phyloP scores from a whole-genome alignment of 306 rosid genomes.

The Acacia melanoxylon region DNA sequence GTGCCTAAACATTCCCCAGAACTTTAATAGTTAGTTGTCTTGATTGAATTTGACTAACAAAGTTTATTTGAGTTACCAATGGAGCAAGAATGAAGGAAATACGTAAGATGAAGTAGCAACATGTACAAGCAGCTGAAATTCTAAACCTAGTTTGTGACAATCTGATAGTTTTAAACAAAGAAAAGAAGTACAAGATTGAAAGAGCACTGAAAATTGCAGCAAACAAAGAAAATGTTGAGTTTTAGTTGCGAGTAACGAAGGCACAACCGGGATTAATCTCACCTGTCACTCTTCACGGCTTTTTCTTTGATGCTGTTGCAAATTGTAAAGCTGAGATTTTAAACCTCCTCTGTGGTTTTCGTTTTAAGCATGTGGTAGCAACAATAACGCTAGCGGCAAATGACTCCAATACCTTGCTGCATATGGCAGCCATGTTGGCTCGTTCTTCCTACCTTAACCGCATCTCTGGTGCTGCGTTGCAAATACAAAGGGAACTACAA shows the following conservation, averaged over 20 bases:
- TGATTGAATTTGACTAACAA: background rate
- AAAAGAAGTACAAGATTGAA: background rate
- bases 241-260: background rate
- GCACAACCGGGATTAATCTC: background rate
- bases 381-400: fast-evolving
- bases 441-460: too few species aligned
- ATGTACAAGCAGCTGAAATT: background rate
- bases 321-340: background rate
- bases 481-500: too few species aligned
- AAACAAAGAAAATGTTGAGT: too few species aligned
- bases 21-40: background rate
- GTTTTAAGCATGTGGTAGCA: background rate
- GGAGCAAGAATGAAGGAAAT: background rate
- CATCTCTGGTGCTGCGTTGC: too few species aligned
- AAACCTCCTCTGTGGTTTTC: background rate
- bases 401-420: background rate
- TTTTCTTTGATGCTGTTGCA: background rate
- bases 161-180: background rate
- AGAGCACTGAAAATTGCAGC: background rate
- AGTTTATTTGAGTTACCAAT: background rate
- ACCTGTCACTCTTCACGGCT: background rate
- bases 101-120: background rate
- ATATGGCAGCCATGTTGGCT: too few species aligned
- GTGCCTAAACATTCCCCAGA: background rate
- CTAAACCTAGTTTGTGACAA: background rate